Base-by-base conservation (phyloP, 805 yeast genomes). In the Metschnikowia henanensis region DNA sequence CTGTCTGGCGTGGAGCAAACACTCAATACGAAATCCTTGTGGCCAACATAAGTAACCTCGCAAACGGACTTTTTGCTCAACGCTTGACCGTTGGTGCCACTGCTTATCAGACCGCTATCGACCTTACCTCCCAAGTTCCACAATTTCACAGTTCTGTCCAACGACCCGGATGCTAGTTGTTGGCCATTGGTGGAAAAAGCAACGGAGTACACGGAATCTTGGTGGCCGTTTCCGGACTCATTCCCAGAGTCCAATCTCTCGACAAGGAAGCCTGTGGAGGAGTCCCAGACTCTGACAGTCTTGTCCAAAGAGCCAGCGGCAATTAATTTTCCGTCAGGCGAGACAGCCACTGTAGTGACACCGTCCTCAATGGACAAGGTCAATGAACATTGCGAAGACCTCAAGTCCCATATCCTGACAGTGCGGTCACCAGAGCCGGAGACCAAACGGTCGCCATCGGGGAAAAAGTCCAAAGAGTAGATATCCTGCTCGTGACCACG, bases 401-500 rank as follows among this genome's bases (percentile, higher is more conserved):
- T 81, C 61, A 91, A 78, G 66, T 92, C 97, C 99, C 99, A 92
- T 60, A 94, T 85, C 63, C 97, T 80, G 28, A 92, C 97, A 15
- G 97, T 89, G 58, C 96, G 81, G 69, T 92, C 99, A 45, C 99
- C 99, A 13, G 95, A 84, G 30, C 99, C 99, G 16, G 95, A 85
- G 22, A 92, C 97, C 56, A 92, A 78, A 63, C 90, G 86, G 54
- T 90, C 80, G 40, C 99, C 98, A 58, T 88, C 90, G 37, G 96
- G 92, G 79, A 92, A 87, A 66, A 87, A 94, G 68, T 89, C 97
- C 55, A 92, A 76, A 10, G 97, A 91, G 69, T 92, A 94, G 55
- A 92, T 91, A 69, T 92, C 99, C 73, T 94, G 99, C 66, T 91
- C 97, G 64, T 92, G 98, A 40, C 99, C 99, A 51, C 83, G 77